Conservation (phyloP, 805 yeast genomes). For the Trichomonascus vanleenenianus region DNA sequence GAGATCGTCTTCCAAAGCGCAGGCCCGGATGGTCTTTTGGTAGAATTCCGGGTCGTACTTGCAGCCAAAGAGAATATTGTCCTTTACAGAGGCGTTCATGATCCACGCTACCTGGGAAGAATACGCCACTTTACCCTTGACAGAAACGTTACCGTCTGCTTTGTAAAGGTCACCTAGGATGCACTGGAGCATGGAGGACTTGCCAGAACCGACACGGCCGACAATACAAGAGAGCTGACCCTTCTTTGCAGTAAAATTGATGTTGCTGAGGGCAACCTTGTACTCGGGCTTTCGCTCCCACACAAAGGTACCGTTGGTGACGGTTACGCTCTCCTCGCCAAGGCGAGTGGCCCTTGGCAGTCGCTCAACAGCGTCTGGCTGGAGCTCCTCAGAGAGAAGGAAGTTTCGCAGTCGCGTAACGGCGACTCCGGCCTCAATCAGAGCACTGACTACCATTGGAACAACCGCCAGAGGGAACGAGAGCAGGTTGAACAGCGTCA, state of each 20-base stretch:
- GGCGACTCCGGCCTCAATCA: slow-evolving; percentile 73
- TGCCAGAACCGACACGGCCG: slow-evolving; percentile 88
- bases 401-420: slow-evolving; percentile 57
- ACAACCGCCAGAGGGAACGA: slow-evolving; percentile 87
- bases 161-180: slow-evolving; percentile 77
- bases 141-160: slow-evolving; percentile 60
- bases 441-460: slow-evolving; percentile 80
- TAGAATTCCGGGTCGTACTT: slow-evolving; percentile 46
- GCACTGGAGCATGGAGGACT: slow-evolving; percentile 74
- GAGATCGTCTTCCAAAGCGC: slow-evolving; percentile 61
- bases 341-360: slow-evolving; percentile 42
- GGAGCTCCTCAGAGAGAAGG: slow-evolving; percentile 66
- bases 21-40: slow-evolving; percentile 47
- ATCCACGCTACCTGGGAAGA: slow-evolving; percentile 95
- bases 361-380: slow-evolving; percentile 61
- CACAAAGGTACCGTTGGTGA: slow-evolving; percentile 31
- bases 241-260: slow-evolving; percentile 61
- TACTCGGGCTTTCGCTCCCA: slow-evolving; percentile 60
- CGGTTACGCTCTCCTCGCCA: slow-evolving; percentile 53
- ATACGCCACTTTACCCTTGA: slow-evolving; percentile 77
- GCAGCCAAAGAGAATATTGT: slow-evolving; percentile 63
- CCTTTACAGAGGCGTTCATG: slow-evolving; percentile 84
- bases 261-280: slow-evolving; percentile 50
- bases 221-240: slow-evolving; percentile 82
- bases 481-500: slow-evolving; percentile 61